phyloP scores from a whole-genome alignment of 495 filamentous ascomycete species.

The Aspergillus avenaceus region DNA sequence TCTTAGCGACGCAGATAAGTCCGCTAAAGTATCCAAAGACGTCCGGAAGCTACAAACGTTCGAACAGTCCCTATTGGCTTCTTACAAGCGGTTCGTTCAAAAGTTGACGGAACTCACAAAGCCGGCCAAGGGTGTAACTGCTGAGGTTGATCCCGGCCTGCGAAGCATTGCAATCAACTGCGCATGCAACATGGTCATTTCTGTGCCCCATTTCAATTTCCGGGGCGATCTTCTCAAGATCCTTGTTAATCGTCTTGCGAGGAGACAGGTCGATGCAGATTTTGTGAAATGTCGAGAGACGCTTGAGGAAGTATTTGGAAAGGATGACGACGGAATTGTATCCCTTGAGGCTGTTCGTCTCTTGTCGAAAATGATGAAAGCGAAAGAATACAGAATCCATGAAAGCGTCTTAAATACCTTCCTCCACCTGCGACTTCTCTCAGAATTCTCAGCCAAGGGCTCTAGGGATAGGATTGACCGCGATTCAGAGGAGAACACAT shows the following conservation, averaged over 20 bases:
- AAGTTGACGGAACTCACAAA: slow-evolving; percentile 62
- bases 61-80: slow-evolving; percentile 76
- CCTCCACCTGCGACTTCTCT: slow-evolving; percentile 80
- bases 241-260: slow-evolving; percentile 74
- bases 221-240: slow-evolving; percentile 81
- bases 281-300: slow-evolving; percentile 76
- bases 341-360: slow-evolving; percentile 83
- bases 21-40: slow-evolving; percentile 84
- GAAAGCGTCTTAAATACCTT: slow-evolving; percentile 89
- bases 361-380: slow-evolving; percentile 91
- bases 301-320: slow-evolving; percentile 74
- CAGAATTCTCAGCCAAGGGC: slow-evolving; percentile 78
- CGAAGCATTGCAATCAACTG: slow-evolving; percentile 77
- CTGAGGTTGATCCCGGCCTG: slow-evolving; percentile 38
- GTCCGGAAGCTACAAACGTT: slow-evolving; percentile 74
- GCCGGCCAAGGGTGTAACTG: slow-evolving; percentile 30
- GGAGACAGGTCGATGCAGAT: slow-evolving; percentile 60
- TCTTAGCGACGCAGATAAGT: slow-evolving; percentile 63
- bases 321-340: slow-evolving; percentile 82
- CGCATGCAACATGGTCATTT: slow-evolving; percentile 68
- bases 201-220: slow-evolving; percentile 96
- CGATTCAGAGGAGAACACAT: slow-evolving; percentile 35
- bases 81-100: slow-evolving; percentile 80
- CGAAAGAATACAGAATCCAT: slow-evolving; percentile 70
- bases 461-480: slow-evolving; percentile 71